Base-by-base conservation (phyloP, 2,329 filamentous ascomycete genomes). In the Stylonectria norvegica region DNA sequence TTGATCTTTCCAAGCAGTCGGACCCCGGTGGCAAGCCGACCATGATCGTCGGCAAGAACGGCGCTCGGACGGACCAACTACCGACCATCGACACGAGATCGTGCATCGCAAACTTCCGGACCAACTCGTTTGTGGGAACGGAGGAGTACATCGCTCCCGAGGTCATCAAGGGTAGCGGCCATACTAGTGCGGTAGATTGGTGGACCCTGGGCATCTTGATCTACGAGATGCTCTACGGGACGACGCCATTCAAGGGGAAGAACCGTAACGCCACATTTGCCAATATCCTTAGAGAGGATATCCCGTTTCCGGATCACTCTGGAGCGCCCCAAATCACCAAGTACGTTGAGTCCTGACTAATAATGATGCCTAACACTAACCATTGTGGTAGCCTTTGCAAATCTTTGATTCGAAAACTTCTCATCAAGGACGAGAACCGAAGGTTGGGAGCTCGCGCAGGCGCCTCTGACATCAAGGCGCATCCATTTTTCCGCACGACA, bases 141-240 rank as follows among this genome's bases (percentile, higher is more conserved):
- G 93, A 98, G 65, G 93, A 98, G 65, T 98, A 98, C 65, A 98
- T 98, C 60, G 93, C 93, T 1, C 93, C 93, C 2, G 93, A 98
- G 66, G 93, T 98, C 23, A 98, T 98, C 64, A 97, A 97, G 69
- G 93, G 93, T 27, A 96, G 91, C 60, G 93, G 93, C 17, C 93
- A 98, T 67, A 98, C 93, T 6, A 97, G 91, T 61, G 93, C 93
- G 11, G 93, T 98, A 11, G 93, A 98, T 65, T 98, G 93, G 93
- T 98, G 93, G 93, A 98, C 93, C 1, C 68, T 98, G 38, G 93
- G 93, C 15, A 97, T 98, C 53, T 69, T 98, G 59, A 89, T 98
- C 41, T 98, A 97, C 64, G 93, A 98, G 67, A 98, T 98, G 93
- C 75, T 98, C 23, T 98, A 91, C 69, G 93, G 93, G 40, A 98